Evolutionary conservation across 495 filamentous ascomycete species (phyloP), one percentile per base, ranked within the genome.

Genomic region (Poronia punctata): DNA sequence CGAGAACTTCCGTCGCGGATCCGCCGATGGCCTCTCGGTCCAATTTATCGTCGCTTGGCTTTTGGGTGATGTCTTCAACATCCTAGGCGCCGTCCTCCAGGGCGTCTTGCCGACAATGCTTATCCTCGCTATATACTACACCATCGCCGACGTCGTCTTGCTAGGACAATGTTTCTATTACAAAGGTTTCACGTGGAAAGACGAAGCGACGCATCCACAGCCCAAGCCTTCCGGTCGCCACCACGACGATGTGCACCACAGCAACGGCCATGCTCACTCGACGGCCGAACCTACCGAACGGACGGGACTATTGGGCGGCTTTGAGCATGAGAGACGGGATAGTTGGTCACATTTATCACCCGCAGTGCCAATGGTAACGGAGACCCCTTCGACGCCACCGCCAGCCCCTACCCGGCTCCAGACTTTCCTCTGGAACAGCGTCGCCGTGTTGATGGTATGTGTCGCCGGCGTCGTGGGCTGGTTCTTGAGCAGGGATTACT

Each of bases 61-160:
- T 4, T 70, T 80, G 4, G 92, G 92, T 14, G 92, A 98, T 80
- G 77, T 97, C 28, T 98, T 95, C 70, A 98, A 98, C 55, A 88
- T 98, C 35, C 72, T 95, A 3, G 92, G 92, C 4, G 86, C 88
- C 11, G 76, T 95, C 3, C 50, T 96, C n/a, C 92, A 98, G 56
- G 85, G 87, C 15, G 90, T 98, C 6, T 63, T 97, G 24, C 90
- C 92, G 5, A 98, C 92, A 1, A 98, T 98, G 92, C 64, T 86
- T 34, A 96, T 96, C 29, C 70, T 98, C 18, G 92, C 92, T 0
- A 72, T 96, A 1, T 98, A 98, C 59, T 96, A 98, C 60, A 95
- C 90, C 16, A 66, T 95, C 18, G 90, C 92, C 38, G 92, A 97
- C 56, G 73, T 96, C 16, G 86, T 95, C 2, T 70, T 98, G 0